These are phyloP conservation scores for Aphanomyces euteiches DNA, from an alignment of 352 stramenopile species.

Conservation along the genomic window DNA sequence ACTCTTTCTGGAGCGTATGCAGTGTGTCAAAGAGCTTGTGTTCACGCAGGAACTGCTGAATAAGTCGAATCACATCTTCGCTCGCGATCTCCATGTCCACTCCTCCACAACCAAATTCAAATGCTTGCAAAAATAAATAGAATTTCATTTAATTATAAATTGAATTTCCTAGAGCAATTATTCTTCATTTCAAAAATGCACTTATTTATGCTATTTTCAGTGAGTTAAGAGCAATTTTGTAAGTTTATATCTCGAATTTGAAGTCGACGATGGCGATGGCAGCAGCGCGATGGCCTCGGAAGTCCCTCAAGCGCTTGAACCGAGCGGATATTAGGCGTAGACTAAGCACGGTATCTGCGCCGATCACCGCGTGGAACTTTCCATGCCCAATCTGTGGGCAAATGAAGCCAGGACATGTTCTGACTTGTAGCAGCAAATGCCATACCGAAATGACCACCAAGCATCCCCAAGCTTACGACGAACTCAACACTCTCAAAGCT, in stretches of 20 bases:
- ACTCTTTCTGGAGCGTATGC: slow-evolving; percentile 81
- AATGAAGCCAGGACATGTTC: slow-evolving; percentile 21
- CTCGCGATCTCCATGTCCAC: slow-evolving; percentile 42
- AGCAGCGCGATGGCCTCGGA: too few relatives aligned
- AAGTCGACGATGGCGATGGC: too few relatives aligned
- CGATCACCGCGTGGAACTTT: slow-evolving; percentile 24
- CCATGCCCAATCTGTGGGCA: slow-evolving; percentile 23
- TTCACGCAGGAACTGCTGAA: slow-evolving; percentile 91
- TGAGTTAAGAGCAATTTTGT: too few relatives aligned
- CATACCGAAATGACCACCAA: neutral
- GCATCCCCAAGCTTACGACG: slow-evolving; percentile 3
- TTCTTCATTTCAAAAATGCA: too few relatives aligned
- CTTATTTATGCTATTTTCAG: too few relatives aligned
- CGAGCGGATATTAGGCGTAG: neutral
- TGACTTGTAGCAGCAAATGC: slow-evolving; percentile 6
- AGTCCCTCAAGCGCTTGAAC: too few relatives aligned
- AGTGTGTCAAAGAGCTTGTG: slow-evolving; percentile 82
- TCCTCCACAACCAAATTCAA: neutral
- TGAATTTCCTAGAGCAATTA: too few relatives aligned
- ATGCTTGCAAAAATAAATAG: neutral
- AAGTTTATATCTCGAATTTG: too few relatives aligned
- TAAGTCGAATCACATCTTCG: slow-evolving; percentile 81
- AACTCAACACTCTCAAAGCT: slow-evolving; percentile 7
- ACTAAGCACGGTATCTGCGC: neutral
- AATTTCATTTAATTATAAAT: too few relatives aligned